Evolutionary conservation across 805 yeast genomes (phyloP).

Genomic region (Zygosaccharomyces gambellarensis): DNA sequence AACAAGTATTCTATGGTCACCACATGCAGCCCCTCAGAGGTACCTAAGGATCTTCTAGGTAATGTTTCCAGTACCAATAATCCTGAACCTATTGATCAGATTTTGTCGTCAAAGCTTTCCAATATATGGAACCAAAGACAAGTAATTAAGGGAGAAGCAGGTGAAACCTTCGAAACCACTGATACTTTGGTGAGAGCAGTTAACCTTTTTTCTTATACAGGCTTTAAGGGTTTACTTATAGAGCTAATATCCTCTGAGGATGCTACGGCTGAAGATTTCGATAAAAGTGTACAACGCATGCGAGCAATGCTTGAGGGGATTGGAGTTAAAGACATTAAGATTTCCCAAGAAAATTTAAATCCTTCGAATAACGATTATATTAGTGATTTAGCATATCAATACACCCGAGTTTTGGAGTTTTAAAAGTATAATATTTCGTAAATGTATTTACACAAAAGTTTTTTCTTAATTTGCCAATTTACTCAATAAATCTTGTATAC

Average conservation of each 20-base stretch:
- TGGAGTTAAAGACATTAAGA: slow-evolving; percentile 19
- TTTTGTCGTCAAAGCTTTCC: slow-evolving; percentile 25
- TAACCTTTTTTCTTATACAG: slow-evolving; percentile 31
- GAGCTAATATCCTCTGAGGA: slow-evolving; percentile 20
- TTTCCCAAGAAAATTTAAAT: slow-evolving; percentile 18
- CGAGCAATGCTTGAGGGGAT: slow-evolving; percentile 18
- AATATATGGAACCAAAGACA: slow-evolving; percentile 34
- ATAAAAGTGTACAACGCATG: slow-evolving; percentile 15
- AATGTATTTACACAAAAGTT: neutral
- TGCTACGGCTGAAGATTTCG: slow-evolving; percentile 15
- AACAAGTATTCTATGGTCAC: slow-evolving; percentile 26
- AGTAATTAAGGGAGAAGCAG: slow-evolving; percentile 32
- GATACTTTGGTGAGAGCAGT: slow-evolving; percentile 24
- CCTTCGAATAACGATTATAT: slow-evolving; percentile 13
- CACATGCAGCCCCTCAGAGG: slow-evolving; percentile 15
- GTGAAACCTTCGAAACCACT: slow-evolving; percentile 28
- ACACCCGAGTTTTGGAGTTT: slow-evolving; percentile 28
- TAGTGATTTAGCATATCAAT: slow-evolving; percentile 30
- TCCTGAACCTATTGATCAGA: slow-evolving; percentile 25
- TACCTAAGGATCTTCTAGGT: slow-evolving; percentile 15
- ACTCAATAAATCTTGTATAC: slow-evolving; percentile 34
- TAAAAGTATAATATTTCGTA: slow-evolving; percentile 4
- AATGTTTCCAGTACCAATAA: slow-evolving; percentile 25
- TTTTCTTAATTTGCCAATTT: slow-evolving; percentile 28
- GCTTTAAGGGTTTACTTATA: slow-evolving; percentile 32